Percentiles rank a stretch among this genome's conserved stretches.
Evolutionary conservation across 139 green algal genomes (phyloP).

Genomic region (Picochlorum costavermella): DNA sequence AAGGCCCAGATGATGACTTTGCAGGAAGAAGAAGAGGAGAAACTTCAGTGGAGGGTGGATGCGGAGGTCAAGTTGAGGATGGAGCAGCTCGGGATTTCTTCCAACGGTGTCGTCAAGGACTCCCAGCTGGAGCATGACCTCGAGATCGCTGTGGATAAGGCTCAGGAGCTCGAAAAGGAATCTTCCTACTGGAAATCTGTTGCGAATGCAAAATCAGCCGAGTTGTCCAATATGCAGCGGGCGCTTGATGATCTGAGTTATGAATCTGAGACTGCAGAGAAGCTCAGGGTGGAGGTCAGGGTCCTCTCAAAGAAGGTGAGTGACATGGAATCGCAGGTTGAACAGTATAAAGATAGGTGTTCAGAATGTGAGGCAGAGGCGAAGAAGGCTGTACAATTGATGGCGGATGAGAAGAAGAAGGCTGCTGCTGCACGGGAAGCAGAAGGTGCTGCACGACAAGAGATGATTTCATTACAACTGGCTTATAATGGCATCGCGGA

Average conservation of each 20-base stretch:
- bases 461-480: slow-evolving; percentile 4
- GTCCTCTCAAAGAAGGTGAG: slow-evolving; percentile 20
- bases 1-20: slow-evolving; percentile 34
- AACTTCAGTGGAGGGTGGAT: slow-evolving; percentile 32
- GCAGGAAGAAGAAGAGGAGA: slow-evolving; percentile 37
- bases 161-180: not conserved
- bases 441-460: slow-evolving; percentile 4
- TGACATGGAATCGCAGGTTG: slow-evolving; percentile 16
- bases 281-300: slow-evolving; percentile 13
- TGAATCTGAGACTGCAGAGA: slow-evolving; percentile 31
- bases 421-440: not conserved
- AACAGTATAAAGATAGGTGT: slow-evolving; percentile 2
- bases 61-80: slow-evolving; percentile 32
- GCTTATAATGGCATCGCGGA: slow-evolving; percentile 2
- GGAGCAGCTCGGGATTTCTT: slow-evolving; percentile 2
- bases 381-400: slow-evolving; percentile 12
- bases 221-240: slow-evolving; percentile 36
- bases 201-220: slow-evolving; percentile 14
- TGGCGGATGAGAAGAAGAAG: slow-evolving; percentile 1
- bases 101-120: not conserved
- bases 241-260: slow-evolving; percentile 30
- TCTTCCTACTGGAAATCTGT: not conserved
- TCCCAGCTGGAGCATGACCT: not conserved
- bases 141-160: slow-evolving; percentile 5
- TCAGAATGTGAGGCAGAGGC: not conserved